Evolutionary conservation across 352 stramenopile genomes (phyloP).

Genomic region (Phytopythium kandeliae): DNA sequence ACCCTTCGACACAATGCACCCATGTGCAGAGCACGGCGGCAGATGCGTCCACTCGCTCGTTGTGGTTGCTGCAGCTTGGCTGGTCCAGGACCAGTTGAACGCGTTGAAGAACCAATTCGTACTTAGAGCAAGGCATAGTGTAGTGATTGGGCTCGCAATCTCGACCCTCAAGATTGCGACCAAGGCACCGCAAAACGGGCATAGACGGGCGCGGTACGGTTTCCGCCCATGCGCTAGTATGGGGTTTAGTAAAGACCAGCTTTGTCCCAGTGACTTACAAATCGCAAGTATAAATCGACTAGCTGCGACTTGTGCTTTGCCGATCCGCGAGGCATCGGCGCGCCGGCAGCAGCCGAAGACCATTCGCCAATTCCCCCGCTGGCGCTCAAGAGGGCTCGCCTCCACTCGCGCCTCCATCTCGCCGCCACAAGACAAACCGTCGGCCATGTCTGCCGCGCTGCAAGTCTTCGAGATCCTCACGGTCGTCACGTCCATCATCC

Average conservation of each 20-base stretch:
- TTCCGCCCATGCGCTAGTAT: too few relatives aligned
- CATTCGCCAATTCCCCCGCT: background rate
- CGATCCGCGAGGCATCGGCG: too few relatives aligned
- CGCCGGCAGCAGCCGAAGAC: too few relatives aligned
- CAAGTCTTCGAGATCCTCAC: constrained; percentile 11
- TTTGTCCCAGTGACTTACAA: too few relatives aligned
- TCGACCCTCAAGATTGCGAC: background rate
- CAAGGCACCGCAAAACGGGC: background rate
- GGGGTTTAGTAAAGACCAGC: background rate
- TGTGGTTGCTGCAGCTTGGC: too few relatives aligned
- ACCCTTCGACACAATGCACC: too few relatives aligned
- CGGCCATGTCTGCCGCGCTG: constrained; percentile 10
- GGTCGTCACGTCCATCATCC: constrained; percentile 6
- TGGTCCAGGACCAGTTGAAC: too few relatives aligned
- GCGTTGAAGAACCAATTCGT: background rate
- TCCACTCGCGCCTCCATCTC: background rate
- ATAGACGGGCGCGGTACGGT: too few relatives aligned
- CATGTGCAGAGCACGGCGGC: too few relatives aligned
- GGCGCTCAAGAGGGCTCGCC: background rate
- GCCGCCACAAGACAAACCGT: background rate
- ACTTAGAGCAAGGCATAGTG: background rate
- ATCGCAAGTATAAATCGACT: background rate
- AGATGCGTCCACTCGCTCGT: too few relatives aligned
- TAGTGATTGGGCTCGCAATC: constrained; percentile 1
- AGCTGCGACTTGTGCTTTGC: background rate